Evolutionary conservation across 2,329 filamentous ascomycete species (phyloP).

Genomic region (Stachybotrys elegans): DNA sequence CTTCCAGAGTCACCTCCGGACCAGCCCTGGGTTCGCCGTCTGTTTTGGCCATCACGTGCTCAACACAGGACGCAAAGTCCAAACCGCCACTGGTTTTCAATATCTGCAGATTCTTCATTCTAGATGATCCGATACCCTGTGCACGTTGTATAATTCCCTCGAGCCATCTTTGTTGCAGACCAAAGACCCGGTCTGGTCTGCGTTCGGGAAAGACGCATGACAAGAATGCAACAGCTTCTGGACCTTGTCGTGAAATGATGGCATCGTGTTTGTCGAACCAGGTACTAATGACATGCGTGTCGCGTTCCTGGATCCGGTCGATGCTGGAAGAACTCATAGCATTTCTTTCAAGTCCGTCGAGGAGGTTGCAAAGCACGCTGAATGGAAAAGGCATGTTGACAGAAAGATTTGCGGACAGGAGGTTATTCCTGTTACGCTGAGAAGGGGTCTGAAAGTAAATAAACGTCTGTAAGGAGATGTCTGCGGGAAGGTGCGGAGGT

Average conservation of each 20-base stretch:
- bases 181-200: slow-evolving; percentile 67
- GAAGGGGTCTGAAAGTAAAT: not conserved
- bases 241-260: slow-evolving; percentile 44
- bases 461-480: not conserved
- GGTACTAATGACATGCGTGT: slow-evolving; percentile 32
- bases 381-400: slow-evolving; percentile 56
- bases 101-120: slow-evolving; percentile 50
- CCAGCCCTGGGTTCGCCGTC: slow-evolving; percentile 1
- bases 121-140: slow-evolving; percentile 51
- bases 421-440: not conserved
- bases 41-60: slow-evolving; percentile 14
- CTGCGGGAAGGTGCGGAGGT: not conserved
- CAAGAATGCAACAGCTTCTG: slow-evolving; percentile 48
- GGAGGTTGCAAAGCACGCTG: slow-evolving; percentile 59
- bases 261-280: slow-evolving; percentile 66
- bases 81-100: slow-evolving; percentile 47
- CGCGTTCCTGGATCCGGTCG: slow-evolving; percentile 13
- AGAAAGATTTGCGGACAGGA: not conserved
- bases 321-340: slow-evolving; percentile 20
- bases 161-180: slow-evolving; percentile 52
- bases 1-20: slow-evolving; percentile 1
- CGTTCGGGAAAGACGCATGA: slow-evolving; percentile 66
- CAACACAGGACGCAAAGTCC: not conserved
- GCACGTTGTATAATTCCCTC: slow-evolving; percentile 58
- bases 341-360: slow-evolving; percentile 54